Base-by-base conservation (phyloP, 2,329 filamentous ascomycete species). In the Epichloe coenophiala region DNA sequence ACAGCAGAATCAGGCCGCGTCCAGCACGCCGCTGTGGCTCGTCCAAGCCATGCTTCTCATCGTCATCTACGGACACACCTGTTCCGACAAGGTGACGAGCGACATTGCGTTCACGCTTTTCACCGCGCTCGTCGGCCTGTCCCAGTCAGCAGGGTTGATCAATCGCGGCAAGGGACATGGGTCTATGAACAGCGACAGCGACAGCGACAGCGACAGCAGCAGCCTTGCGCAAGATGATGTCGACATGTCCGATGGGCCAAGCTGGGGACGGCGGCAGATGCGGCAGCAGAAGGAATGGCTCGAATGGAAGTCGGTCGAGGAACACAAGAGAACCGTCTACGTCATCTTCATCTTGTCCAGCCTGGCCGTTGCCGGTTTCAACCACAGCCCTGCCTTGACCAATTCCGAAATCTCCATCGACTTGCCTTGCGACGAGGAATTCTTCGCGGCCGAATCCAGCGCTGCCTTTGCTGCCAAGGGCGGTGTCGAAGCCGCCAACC, bases 21-120 rank as follows among this genome's bases (percentile, higher is more conserved):
- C 47, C 21, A 44, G 43, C 57, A 91, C 90, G 2, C 91, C 91
- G 0, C 75, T 96, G 40, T 97, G 91, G 90, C 76, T 98, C 27
- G 89, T 97, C 15, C 93, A 97, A 67, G 88, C 91, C 0, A 97
- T 97, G 91, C 73, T 97, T 8, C 75, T 98, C 47, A 97, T 95
- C 63, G 87, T 97, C 38, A 86, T 96, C 15, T 97, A 95, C 63
- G 91, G 91, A 13, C 88, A 96, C 65, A 94, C 95, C 58, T 95
- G 89, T 63, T 88, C 87, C 37, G 91, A 97, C 64, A 91, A 94
- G 69, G 84, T 82, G 49, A 86, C 88, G 21, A 88, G 87, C 53
- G 89, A 96, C 63, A 94, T 95, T 60, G 91, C 91, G 1, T 90
- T 85, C 55, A 95, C 87, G 1, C 91, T 97, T 63, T 94, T 88